phyloP scores from a whole-genome alignment of 2,329 filamentous ascomycete genomes.

The Drechslerella dactyloides region DNA sequence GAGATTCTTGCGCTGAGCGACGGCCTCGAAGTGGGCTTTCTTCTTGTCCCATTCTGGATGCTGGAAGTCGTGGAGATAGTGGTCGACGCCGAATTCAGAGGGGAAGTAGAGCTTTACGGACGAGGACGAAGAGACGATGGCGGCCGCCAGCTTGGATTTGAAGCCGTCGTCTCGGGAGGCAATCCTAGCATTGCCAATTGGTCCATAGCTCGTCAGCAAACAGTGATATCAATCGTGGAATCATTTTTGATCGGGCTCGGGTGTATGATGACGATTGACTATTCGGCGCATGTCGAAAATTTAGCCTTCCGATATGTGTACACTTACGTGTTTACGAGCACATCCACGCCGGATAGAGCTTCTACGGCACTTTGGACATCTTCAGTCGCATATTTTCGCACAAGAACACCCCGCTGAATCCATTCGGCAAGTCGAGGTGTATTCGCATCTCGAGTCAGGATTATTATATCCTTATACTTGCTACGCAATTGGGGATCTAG shows the following conservation, averaged over 20 bases:
- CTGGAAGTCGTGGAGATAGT: conserved; percentile 58
- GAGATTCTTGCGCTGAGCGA: conserved; percentile 42
- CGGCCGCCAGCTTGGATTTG: conserved; percentile 34
- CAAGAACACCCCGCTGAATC: conserved; percentile 18
- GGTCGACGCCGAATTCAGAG: conserved; percentile 59
- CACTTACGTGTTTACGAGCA: conserved; percentile 56
- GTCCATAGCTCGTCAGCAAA: too few species aligned
- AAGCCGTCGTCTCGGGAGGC: conserved; percentile 33
- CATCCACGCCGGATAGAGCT: conserved; percentile 55
- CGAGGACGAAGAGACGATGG: conserved; percentile 40
- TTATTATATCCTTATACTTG: conserved; percentile 44
- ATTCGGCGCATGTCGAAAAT: too few species aligned
- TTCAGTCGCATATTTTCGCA: conserved; percentile 25
- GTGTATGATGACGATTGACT: background rate
- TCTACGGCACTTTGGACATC: conserved; percentile 51
- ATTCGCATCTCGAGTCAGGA: conserved; percentile 26
- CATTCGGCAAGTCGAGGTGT: conserved; percentile 25
- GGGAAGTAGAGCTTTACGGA: conserved; percentile 57
- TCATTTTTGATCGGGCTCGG: too few species aligned
- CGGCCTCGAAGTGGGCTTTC: conserved; percentile 55
- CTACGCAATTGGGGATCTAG: conserved; percentile 36
- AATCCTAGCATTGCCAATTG: conserved; percentile 7
- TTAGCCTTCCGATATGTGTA: too few species aligned
- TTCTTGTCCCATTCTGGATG: conserved; percentile 57
- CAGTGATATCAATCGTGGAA: too few species aligned